A percentile compares a stretch with the other conserved stretches of the same genome.
Evolutionary conservation across 257 asterid species (phyloP).

Genomic region (Linaria vulgaris): DNA sequence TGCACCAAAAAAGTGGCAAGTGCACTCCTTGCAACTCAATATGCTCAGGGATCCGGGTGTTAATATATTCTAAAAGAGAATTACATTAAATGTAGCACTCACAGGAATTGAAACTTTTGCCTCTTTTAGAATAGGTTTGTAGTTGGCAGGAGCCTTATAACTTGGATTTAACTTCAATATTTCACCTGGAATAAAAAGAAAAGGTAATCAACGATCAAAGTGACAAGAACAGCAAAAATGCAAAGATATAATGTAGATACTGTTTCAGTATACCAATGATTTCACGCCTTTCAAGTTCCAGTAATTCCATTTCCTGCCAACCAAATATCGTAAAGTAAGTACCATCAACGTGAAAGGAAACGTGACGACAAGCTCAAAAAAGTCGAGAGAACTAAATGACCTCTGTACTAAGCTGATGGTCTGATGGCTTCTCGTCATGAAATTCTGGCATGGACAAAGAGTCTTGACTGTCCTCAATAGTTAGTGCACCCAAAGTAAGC

Average conservation of each 20-base stretch:
- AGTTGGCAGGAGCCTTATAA: conserved; percentile 77
- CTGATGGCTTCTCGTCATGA: conserved; percentile 34
- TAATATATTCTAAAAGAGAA: too few species aligned
- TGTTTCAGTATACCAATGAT: conserved; percentile 60
- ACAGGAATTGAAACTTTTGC: conserved; percentile 80
- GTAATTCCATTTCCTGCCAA: conserved; percentile 46
- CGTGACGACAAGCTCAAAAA: conserved; percentile 2
- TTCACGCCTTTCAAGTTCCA: conserved; percentile 85
- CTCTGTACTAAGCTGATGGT: conserved; percentile 55
- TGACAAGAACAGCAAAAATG: conserved; percentile 14
- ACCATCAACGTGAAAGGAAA: conserved; percentile 25
- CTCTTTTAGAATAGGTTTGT: conserved; percentile 80
- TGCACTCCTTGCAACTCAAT: conserved; percentile 9
- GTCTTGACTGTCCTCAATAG: conserved; percentile 42
- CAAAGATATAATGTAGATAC: conserved; percentile 12
- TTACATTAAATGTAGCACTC: too few species aligned
- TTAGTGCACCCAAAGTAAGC: conserved; percentile 56
- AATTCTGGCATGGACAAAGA: conserved; percentile 34
- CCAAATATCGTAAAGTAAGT: conserved; percentile 25
- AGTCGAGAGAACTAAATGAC: conserved; percentile 37
- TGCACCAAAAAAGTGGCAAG: conserved; percentile 14
- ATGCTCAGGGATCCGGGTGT: conserved; percentile 6
- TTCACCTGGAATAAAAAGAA: conserved; percentile 59
- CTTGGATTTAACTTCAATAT: conserved; percentile 70
- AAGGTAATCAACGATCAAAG: conserved; percentile 9